Evolutionary conservation across 495 filamentous ascomycete species (phyloP), one percentile per base, ranked within the genome.

Genomic region (Neurospora tetrasperma): DNA sequence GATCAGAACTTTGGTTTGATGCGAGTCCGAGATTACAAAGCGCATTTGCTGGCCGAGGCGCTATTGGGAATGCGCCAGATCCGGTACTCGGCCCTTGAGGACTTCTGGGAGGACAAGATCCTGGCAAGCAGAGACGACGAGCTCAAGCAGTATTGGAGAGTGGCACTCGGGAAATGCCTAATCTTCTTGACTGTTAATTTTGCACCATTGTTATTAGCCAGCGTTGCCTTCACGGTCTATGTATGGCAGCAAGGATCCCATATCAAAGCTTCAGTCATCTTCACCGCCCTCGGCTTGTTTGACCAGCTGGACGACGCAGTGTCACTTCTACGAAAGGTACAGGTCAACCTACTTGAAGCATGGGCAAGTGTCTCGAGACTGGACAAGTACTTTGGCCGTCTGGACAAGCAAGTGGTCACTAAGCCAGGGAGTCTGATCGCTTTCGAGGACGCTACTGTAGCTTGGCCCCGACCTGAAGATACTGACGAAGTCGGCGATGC

Each of bases 1-100:
- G 74, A 76, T 5, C 83, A 88, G 12, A 89, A 92, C 72, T 86
- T 88, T 68, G 81, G 83, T 16, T 80, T 93, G 18, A 93, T 93
- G 92, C 90, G 89, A 75, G 82, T 85, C 11, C 84, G 90, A 71
- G 92, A 94, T 78, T 80, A 83, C 14, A 93, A 93, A 73, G 87
- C 91, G 78, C 85, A 85, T 0, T 82, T 92, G 5, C 81, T 93
- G 9, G 91, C 89, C 0, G 92, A 94, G 77, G 91, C 90, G 0
- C 77, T 94, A 10, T 87, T 90, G 73, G 91, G 89, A 70, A 93
- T 94, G 75, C 85, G 91, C 12, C 92, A 93, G 77, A 90, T 94
- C 78, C 92, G 92, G 73, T 92, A 92, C 76, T 90, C 90, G 2
- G 91, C 90, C 5, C 77, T 91, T 10, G 92, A 94, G 77, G 75